Conservation (phyloP, 2,329 filamentous ascomycete species). For the Didymella pinodella region DNA sequence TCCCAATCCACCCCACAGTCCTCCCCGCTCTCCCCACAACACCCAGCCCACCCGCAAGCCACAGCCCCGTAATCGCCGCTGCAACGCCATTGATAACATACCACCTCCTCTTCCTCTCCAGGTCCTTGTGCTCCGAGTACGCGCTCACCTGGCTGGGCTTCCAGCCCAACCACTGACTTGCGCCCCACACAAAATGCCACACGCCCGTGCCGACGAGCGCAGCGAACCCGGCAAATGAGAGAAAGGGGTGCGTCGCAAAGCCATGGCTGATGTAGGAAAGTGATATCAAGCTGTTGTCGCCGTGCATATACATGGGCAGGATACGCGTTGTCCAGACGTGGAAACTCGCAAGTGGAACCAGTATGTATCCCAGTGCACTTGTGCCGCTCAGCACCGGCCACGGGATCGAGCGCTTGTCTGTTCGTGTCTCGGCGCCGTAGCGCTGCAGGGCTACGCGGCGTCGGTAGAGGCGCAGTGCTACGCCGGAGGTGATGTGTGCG, state of each 20-base stretch:
- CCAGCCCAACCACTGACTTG: constrained; percentile 79
- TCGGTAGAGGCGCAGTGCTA: constrained; percentile 78
- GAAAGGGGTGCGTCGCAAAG: constrained; percentile 73
- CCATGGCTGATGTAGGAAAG: constrained; percentile 86
- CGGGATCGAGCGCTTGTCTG: constrained; percentile 57
- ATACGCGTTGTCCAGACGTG: constrained; percentile 80
- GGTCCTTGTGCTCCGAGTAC: constrained; percentile 58
- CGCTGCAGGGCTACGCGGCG: constrained; percentile 73
- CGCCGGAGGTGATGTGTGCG: constrained; percentile 77
- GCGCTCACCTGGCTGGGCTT: constrained; percentile 64
- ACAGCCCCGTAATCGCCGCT: constrained; percentile 67
- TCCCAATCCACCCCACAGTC: constrained; percentile 79
- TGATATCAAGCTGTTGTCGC: constrained; percentile 85
- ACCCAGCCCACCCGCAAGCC: constrained; percentile 82
- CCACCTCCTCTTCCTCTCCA: constrained; percentile 70
- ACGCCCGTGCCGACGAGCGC: constrained; percentile 72
- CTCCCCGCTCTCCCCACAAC: constrained; percentile 76
- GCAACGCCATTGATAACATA: constrained; percentile 73
- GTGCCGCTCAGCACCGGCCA: constrained; percentile 79
- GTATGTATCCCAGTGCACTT: constrained; percentile 74
- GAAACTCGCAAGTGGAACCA: constrained; percentile 70
- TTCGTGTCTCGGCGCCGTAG: constrained; percentile 74
- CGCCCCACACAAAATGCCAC: constrained; percentile 84
- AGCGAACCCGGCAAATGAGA: constrained; percentile 74
- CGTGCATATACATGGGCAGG: constrained; percentile 78